phyloP scores from a whole-genome alignment of 208 protist species.

The Trichomonas vaginalis region DNA sequence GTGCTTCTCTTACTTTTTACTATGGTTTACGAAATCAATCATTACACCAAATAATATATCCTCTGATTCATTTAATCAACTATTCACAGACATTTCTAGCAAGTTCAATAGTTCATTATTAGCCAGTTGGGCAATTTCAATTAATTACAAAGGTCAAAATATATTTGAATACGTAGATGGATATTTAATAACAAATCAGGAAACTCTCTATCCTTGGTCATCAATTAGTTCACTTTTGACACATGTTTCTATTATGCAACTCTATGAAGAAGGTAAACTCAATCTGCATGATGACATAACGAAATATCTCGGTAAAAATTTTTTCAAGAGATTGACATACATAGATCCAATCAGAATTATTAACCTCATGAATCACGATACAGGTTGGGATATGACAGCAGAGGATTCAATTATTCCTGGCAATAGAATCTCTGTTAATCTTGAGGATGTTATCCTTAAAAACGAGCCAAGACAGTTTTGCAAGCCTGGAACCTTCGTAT shows the following conservation, averaged over 20 bases:
- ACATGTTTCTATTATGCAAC: not conserved
- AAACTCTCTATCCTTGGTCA: not conserved
- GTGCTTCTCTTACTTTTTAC: no score
- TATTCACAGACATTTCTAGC: not conserved
- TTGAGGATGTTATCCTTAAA: not conserved
- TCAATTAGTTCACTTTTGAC: not conserved
- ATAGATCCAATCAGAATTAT: not conserved
- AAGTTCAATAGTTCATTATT: not conserved
- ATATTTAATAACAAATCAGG: not conserved
- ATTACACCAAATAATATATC: no score
- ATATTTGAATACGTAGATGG: not conserved
- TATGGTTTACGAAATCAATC: no score
- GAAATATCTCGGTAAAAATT: not conserved
- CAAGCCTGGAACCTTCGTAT: not conserved
- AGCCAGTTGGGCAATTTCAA: not conserved
- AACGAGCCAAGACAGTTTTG: not conserved
- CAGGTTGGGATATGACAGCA: not conserved
- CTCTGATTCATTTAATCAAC: no score
- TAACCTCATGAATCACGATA: not conserved
- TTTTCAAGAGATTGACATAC: not conserved
- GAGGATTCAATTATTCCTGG: not conserved
- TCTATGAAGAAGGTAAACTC: not conserved
- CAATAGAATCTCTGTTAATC: not conserved
- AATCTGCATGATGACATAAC: not conserved
- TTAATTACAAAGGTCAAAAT: not conserved